Percentiles rank a stretch among this genome's conserved stretches.
These are phyloP conservation scores for Linnemannia hyalina DNA, from an alignment of 192 early-diverging fungal species.

Conservation along the genomic window DNA sequence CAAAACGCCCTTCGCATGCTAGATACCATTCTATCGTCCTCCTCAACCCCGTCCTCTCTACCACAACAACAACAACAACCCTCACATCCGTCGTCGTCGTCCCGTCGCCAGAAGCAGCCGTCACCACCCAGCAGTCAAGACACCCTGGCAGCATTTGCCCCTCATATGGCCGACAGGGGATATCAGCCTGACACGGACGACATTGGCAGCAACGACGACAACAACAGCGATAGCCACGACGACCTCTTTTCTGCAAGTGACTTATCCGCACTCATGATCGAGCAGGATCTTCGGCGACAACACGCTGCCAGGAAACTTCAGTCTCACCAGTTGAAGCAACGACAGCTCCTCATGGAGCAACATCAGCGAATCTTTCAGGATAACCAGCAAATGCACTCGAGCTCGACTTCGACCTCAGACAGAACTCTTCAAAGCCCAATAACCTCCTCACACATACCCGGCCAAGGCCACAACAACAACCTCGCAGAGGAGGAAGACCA, in stretches of 20 bases:
- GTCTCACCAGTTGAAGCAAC: neutral
- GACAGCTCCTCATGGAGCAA: neutral
- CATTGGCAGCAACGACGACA: neutral
- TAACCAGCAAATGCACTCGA: neutral
- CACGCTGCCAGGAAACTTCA: neutral
- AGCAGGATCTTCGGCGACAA: slow-evolving; percentile 8
- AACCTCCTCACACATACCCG: neutral
- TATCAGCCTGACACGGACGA: slow-evolving; percentile 1
- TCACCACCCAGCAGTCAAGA: slow-evolving; percentile 14
- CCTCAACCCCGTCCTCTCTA: neutral
- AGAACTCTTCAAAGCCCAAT: neutral
- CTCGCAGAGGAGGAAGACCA: neutral
- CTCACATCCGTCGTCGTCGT: neutral
- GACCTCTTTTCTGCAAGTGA: neutral
- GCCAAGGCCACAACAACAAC: neutral
- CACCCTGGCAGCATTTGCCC: slow-evolving; percentile 3
- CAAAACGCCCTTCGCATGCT: slow-evolving; percentile 2
- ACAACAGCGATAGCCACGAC: slow-evolving; percentile 1
- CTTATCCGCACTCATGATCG: neutral
- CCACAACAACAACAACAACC: neutral
- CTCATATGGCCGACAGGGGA: neutral
- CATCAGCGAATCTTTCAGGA: slow-evolving; percentile 2
- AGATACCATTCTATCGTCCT: neutral
- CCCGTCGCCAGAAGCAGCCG: slow-evolving; percentile 2
- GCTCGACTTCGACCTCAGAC: neutral